These are phyloP conservation scores for Mortierella sp. DNA, from an alignment of 371 early-diverging fungal species.

Conservation along the genomic window DNA sequence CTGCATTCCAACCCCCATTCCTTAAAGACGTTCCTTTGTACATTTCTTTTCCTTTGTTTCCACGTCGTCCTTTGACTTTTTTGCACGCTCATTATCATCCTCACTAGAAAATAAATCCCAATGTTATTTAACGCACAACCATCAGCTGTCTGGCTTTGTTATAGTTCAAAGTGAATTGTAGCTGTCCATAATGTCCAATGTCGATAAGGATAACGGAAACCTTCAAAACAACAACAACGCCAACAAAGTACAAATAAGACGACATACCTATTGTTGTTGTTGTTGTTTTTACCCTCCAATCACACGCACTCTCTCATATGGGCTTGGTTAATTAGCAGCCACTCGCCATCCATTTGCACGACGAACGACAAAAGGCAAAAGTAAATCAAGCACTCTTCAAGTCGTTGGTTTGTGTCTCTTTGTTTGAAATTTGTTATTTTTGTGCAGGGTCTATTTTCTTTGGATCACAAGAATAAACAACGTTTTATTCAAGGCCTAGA, in stretches of 20 bases:
- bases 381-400: not conserved
- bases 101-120: slow-evolving; percentile 1
- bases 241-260: not conserved
- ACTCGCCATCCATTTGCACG: too few relatives aligned
- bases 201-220: not conserved
- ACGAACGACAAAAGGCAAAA: not conserved
- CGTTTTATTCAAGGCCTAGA: not conserved
- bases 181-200: not conserved
- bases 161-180: not conserved
- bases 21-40: slow-evolving; percentile 7
- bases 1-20: not conserved
- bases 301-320: not conserved
- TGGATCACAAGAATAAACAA: not conserved
- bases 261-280: not conserved
- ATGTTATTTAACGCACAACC: not conserved
- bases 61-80: not conserved
- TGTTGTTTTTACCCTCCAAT: not conserved
- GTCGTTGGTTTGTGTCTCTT: not conserved
- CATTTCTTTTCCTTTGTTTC: not conserved
- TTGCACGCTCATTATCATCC: not conserved
- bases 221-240: not conserved
- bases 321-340: not conserved
- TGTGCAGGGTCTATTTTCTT: not conserved
- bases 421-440: not conserved
- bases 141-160: not conserved